Base-by-base conservation (phyloP, 192 early-diverging fungal species). In the Backusella sp. region DNA sequence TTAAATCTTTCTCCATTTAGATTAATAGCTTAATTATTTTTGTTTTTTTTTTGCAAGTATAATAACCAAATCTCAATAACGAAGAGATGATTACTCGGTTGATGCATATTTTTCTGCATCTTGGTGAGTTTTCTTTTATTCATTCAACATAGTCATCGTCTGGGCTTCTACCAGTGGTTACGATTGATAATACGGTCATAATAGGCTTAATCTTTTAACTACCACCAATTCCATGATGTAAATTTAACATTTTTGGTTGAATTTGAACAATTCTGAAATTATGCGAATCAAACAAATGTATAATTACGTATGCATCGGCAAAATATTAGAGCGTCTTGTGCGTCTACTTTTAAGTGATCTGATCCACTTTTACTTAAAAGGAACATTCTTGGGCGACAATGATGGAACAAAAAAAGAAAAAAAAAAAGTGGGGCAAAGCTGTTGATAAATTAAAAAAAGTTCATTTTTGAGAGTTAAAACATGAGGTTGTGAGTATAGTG, bases 401-500 rank as follows among this genome's bases (percentile, higher is more conserved):
- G 23, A 56, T 21, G 11, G 37, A 8, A 39, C 11, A 39, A 39
- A 39, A 39, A 12, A 39, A 52, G 15, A 52, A 52, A 52, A 53
- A 52, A 52, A 53, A n/a, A 53, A 56, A 56, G 4, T 56, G 21
- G 52, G 52, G 21, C 21, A 56, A 8, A 23, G 21, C 52, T 56
- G 52, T 23, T 56, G n/a, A 7, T 56, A 56, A 56, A 56, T 56
- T 56, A 56, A 56, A 21, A 21, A 7, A 7, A n/a, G n/a, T n/a
- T 9, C 7, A 56, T 4, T 56, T 56, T 23, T 56, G 53, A 26
- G 53, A 21, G 21, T 56, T 21, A n/a, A 9, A 56, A 21, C 53
- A 56, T 56, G 53, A 21, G 53, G 53, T 56, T 56, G 53, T 56
- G 53, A 56, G 53, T 56, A 56, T 56, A 56, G 21, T n/a, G 37